phyloP scores from a whole-genome alignment of 257 asterid species.

The Solanum ahanhuiri region DNA sequence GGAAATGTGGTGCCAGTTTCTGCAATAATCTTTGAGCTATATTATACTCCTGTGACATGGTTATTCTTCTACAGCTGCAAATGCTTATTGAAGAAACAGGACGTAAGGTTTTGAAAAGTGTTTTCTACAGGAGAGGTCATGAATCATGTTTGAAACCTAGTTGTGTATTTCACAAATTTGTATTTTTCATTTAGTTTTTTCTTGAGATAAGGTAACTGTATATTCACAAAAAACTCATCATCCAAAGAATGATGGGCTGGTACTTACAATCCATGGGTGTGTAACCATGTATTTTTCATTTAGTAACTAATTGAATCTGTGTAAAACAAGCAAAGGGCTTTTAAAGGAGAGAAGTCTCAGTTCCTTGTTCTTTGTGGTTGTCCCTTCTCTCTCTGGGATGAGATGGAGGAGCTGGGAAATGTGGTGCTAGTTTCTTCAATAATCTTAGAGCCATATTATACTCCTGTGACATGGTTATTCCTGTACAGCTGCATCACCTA shows the following conservation, averaged over 20 bases:
- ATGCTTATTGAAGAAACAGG: not conserved
- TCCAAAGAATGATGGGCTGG: not conserved
- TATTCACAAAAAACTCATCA: not conserved
- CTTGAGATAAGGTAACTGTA: not conserved
- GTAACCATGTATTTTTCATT: not conserved
- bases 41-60: not conserved
- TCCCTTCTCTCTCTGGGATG: not conserved
- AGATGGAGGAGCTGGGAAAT: not conserved
- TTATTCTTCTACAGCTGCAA: not conserved
- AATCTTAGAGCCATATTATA: not conserved
- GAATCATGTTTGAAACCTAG: not conserved
- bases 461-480: not conserved
- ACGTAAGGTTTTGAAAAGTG: not conserved
- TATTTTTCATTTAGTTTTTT: not conserved
- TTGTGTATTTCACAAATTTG: not conserved
- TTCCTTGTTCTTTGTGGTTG: not conserved
- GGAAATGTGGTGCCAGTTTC: not conserved
- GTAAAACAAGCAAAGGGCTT: not conserved
- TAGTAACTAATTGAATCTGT: not conserved
- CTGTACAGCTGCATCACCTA: not conserved
- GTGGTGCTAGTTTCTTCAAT: not conserved
- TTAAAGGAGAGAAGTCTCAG: not conserved
- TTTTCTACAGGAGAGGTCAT: not conserved
- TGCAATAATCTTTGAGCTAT: not conserved
- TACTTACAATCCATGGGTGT: not conserved